phyloP scores from a whole-genome alignment of 352 stramenopile genomes.

The Phytophthora macrochlamydospora region DNA sequence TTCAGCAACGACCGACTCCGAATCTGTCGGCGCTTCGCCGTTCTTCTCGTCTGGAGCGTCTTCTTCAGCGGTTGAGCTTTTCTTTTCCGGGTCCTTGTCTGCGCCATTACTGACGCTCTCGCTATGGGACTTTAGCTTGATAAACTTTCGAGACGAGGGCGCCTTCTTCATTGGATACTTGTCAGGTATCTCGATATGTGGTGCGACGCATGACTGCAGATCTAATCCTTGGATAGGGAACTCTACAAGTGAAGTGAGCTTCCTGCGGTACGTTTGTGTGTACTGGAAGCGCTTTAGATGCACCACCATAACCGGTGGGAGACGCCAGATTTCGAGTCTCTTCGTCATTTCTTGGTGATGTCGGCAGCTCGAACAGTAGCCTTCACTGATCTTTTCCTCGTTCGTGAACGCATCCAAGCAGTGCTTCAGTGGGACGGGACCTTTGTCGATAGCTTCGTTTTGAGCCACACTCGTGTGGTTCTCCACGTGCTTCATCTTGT shows the following conservation, averaged over 20 bases:
- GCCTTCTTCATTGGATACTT: conserved; percentile 78
- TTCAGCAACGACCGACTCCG: conserved; percentile 9
- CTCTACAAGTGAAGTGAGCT: conserved; percentile 92
- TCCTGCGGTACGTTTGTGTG: conserved; percentile 91
- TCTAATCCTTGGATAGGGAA: conserved; percentile 97
- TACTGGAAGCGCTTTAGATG: conserved; percentile 99
- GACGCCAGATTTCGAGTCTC: conserved; percentile 97
- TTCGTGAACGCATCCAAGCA: conserved; percentile 87
- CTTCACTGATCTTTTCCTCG: conserved; percentile 89
- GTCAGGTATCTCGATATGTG: conserved; percentile 77
- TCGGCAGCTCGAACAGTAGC: conserved; percentile 98
- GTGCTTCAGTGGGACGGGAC: conserved; percentile 79
- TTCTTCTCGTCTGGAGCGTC: conserved; percentile 22
- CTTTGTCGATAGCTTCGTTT: conserved; percentile 89
- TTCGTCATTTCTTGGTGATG: conserved; percentile 97
- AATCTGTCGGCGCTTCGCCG: conserved; percentile 18
- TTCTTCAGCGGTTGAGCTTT: conserved; percentile 13
- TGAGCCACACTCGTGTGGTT: conserved; percentile 79
- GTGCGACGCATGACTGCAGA: conserved; percentile 89
- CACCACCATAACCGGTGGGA: conserved; percentile 97
- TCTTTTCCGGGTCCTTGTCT: conserved; percentile 10
- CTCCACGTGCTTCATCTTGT: conserved; percentile 89
- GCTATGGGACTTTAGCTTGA: conserved; percentile 39
- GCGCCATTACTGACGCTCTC: conserved; percentile 26
- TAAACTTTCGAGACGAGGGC: conserved; percentile 28